A percentile compares a stretch with the other conserved stretches of the same genome.
Evolutionary conservation across 2,329 filamentous ascomycete genomes (phyloP).

Genomic region (Aureobasidium pullulans): DNA sequence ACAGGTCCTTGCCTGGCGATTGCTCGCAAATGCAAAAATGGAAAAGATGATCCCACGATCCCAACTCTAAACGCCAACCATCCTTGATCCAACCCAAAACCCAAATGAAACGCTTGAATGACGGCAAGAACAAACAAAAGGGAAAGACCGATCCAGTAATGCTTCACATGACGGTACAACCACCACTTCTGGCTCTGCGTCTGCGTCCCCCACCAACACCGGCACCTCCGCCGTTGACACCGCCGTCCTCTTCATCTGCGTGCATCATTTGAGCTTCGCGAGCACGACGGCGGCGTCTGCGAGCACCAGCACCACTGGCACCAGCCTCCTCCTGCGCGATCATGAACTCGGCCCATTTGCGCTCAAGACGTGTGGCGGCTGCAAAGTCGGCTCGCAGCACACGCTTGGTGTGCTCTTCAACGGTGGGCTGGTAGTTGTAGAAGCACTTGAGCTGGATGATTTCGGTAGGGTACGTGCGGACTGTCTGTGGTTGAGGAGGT

Average conservation of each 20-base stretch:
- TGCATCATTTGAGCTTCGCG: slow-evolving; percentile 75
- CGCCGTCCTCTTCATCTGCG: slow-evolving; percentile 69
- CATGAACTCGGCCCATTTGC: slow-evolving; percentile 93
- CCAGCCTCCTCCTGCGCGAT: slow-evolving; percentile 81
- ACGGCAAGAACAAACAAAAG: not conserved
- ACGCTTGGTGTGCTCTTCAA: slow-evolving; percentile 85
- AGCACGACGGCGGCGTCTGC: slow-evolving; percentile 67
- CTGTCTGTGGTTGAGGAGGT: not conserved
- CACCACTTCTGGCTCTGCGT: slow-evolving; percentile 41
- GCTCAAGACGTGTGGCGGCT: slow-evolving; percentile 70
- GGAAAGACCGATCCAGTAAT: too few species aligned
- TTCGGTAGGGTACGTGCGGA: slow-evolving; percentile 59
- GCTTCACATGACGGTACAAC: slow-evolving; percentile 41
- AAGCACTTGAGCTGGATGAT: slow-evolving; percentile 87
- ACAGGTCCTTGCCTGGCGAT: too few species aligned
- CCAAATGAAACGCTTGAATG: not conserved
- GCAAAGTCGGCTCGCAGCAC: slow-evolving; percentile 69
- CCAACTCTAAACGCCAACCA: too few species aligned
- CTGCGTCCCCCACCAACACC: slow-evolving; percentile 31
- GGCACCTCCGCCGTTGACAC: slow-evolving; percentile 21
- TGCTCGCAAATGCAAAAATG: too few species aligned
- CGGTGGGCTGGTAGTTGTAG: slow-evolving; percentile 90
- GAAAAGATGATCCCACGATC: too few species aligned
- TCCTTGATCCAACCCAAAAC: too few species aligned
- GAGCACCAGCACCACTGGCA: slow-evolving; percentile 55